Evolutionary conservation across 2,329 filamentous ascomycete species (phyloP).

Genomic region (Cercospora sp.): DNA sequence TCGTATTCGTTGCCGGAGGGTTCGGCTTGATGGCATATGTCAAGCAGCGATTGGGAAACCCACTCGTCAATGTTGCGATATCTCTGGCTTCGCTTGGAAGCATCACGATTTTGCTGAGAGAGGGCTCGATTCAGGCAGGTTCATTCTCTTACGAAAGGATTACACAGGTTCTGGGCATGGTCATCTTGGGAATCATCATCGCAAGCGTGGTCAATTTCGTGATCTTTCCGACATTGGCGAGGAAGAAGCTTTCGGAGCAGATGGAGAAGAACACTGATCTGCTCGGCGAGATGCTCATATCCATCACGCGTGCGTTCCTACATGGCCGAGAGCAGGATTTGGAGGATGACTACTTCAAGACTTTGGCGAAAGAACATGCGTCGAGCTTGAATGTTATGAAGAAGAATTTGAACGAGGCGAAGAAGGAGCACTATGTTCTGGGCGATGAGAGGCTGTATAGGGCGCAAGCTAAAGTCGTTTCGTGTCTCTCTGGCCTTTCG

Average conservation of each 20-base stretch:
- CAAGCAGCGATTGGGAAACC: slow-evolving; percentile 42
- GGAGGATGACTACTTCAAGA: slow-evolving; percentile 64
- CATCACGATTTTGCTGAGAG: slow-evolving; percentile 87
- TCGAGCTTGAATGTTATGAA: slow-evolving; percentile 68
- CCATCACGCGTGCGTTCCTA: slow-evolving; percentile 80
- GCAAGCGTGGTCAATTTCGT: slow-evolving; percentile 74
- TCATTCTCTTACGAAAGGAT: slow-evolving; percentile 82
- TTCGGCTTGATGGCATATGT: slow-evolving; percentile 71
- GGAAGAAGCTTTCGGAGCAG: slow-evolving; percentile 69
- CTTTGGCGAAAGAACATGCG: slow-evolving; percentile 59
- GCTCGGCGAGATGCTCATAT: slow-evolving; percentile 76
- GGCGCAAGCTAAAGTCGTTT: slow-evolving; percentile 75
- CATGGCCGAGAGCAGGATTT: slow-evolving; percentile 79
- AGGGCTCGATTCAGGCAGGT: slow-evolving; percentile 80
- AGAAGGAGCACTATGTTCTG: slow-evolving; percentile 81
- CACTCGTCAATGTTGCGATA: slow-evolving; percentile 59
- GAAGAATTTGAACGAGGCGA: slow-evolving; percentile 79
- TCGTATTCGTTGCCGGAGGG: slow-evolving; percentile 82
- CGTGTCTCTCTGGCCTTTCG: slow-evolving; percentile 79
- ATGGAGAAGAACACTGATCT: slow-evolving; percentile 73
- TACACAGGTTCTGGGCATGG: slow-evolving; percentile 77
- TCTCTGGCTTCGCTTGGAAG: slow-evolving; percentile 85
- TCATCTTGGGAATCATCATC: slow-evolving; percentile 72
- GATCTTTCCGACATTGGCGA: slow-evolving; percentile 76
- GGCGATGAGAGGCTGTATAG: slow-evolving; percentile 78